Conservation (phyloP, 2,329 filamentous ascomycete genomes). For the Plenodomus tracheiphilus region DNA sequence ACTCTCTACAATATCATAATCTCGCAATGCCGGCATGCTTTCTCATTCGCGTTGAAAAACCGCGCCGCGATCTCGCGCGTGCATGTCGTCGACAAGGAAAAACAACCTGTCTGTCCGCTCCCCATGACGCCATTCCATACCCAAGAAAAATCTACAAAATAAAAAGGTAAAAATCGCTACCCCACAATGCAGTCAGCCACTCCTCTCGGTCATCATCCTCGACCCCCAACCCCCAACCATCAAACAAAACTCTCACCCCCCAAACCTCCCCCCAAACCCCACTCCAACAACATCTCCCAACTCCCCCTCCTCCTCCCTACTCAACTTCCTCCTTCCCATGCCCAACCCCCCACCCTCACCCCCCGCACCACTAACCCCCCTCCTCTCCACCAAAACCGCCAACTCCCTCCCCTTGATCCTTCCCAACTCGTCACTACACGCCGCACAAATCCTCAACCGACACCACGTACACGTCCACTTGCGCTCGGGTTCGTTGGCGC, state of each 20-base stretch:
- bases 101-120: no score
- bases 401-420: slow-evolving; percentile 24
- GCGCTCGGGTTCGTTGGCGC: slow-evolving; percentile 22
- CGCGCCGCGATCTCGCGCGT: no score
- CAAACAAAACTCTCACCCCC: not conserved
- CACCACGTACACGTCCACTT: slow-evolving; percentile 45
- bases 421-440: slow-evolving; percentile 32
- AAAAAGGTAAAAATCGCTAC: no score
- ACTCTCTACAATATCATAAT: slow-evolving; percentile 1
- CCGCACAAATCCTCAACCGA: slow-evolving; percentile 38
- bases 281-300: slow-evolving; percentile 2
- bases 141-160: no score
- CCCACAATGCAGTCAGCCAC: no score
- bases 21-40: not conserved
- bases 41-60: not conserved
- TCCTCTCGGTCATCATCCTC: no score
- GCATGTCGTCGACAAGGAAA: no score
- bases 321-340: slow-evolving; percentile 10
- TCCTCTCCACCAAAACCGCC: slow-evolving; percentile 18
- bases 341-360: slow-evolving; percentile 21
- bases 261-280: slow-evolving; percentile 8
- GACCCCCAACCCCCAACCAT: no score
- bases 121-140: no score
- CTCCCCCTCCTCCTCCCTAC: not conserved
- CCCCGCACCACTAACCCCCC: slow-evolving; percentile 14